phyloP scores from a whole-genome alignment of 768 basidiomycete genomes.

The Fomitopsis serialis region DNA sequence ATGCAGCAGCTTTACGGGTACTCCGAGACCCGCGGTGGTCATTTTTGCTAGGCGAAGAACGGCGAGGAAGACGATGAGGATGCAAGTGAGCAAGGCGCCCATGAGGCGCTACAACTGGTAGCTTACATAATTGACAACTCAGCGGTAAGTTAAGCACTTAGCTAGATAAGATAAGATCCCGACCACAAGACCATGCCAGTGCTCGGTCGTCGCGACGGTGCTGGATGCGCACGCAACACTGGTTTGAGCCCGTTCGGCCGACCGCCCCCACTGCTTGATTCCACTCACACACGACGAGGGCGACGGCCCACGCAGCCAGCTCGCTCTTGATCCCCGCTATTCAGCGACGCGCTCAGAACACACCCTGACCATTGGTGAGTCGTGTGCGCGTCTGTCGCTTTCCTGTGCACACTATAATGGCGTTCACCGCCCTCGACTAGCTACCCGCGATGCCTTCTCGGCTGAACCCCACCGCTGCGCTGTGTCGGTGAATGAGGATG shows the following conservation, averaged over 20 bases:
- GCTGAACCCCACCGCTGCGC: constrained; percentile 1
- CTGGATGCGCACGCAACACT: not conserved
- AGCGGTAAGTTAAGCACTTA: no score
- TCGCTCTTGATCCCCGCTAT: no score
- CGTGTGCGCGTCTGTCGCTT: no score
- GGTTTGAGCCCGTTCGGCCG: not conserved
- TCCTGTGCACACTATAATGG: not conserved
- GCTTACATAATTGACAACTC: not conserved
- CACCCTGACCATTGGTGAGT: no score
- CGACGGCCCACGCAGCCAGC: no score
- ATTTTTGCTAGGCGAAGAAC: constrained; percentile 15
- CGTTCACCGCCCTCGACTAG: not conserved
- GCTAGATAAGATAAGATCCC: not conserved
- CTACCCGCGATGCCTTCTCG: constrained; percentile 5
- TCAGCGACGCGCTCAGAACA: no score
- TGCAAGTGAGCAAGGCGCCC: not conserved
- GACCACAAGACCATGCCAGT: not conserved
- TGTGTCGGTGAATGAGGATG: not conserved
- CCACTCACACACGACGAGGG: no score
- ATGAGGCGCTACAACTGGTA: not conserved
- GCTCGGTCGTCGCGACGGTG: not conserved
- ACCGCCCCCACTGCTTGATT: no score
- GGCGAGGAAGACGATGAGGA: not conserved
- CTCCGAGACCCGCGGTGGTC: constrained; percentile 67
- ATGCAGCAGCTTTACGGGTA: constrained; percentile 94